Evolutionary conservation across 2,329 filamentous ascomycete species (phyloP), one percentile per base, ranked within the genome.

Genomic region (Pseudocercospora crystallina): DNA sequence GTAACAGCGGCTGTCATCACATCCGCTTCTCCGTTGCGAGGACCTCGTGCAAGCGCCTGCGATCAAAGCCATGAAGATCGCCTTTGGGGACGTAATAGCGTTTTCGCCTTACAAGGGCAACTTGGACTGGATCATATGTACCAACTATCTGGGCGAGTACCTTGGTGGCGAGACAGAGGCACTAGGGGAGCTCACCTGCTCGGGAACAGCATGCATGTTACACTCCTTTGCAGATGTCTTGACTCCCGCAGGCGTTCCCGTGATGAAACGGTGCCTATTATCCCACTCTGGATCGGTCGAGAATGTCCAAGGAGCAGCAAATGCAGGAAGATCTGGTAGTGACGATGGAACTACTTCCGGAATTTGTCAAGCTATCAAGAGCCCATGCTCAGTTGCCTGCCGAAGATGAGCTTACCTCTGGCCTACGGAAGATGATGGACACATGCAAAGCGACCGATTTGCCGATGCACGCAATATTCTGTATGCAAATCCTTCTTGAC

Each of bases 331-430:
- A 53, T 29, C 5, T 44, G 2, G 42, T 26, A 14, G 15, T 53
- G 2, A 5, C 38, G 5, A 40, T 53, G 45, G 46, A 53, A 14
- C 2, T 53, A 13, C 34, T 53, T 2, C 50, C 50, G 5, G 45
- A 53, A 10, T 49, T 49, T 13, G 36, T 33, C 32, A 53, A 49
- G n/a, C n/a, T n/a, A n/a, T n/a, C n/a, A n/a, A n/a, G n/a, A n/a
- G n/a, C n/a, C n/a, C n/a, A n/a, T n/a, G n/a, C n/a, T n/a, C n/a
- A n/a, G n/a, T n/a, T n/a, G n/a, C n/a, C n/a, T n/a, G n/a, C n/a
- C n/a, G n/a, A n/a, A n/a, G n/a, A n/a, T n/a, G n/a, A n/a, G n/a
- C n/a, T n/a, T n/a, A n/a, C n/a, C n/a, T n/a, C n/a, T n/a, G n/a
- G n/a, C n/a, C n/a, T n/a, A n/a, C n/a, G n/a, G n/a, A n/a, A n/a